Base-by-base conservation (phyloP, 2,329 filamentous ascomycete species). In the Exophiala sp. region DNA sequence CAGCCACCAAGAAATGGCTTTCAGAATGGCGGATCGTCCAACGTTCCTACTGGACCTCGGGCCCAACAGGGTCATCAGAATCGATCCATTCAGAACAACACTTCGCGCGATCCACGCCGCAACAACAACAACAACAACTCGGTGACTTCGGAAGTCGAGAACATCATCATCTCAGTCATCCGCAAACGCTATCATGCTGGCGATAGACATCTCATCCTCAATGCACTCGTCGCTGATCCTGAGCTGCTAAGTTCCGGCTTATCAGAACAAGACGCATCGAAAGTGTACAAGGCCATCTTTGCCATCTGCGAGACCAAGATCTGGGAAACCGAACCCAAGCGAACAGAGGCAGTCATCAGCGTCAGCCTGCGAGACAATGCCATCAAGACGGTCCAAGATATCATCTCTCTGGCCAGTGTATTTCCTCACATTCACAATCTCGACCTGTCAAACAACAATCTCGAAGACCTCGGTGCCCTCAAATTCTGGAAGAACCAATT, bases 231-330 rank as follows among this genome's bases (percentile, higher is more conserved):
- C 24, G 73, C 78, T 41, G 91, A 97, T 61, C 71, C 80, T 1
- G 79, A 83, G 50, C 77, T 97, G 3, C 74, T 82, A 46, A 74
- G 78, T 35, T 82, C 89, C 68, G 86, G 86, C 30, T 85, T 91
- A 62, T 89, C 95, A 65, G 78, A 81, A 55, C 80, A 73, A 52
- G 79, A 78, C 51, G 81, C 83, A 2, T 79, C 85, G 56, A 98
- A 96, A 66, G 86, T 95, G 55, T 96, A 97, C 70, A 87, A 86
- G 45, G 91, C 87, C 1, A 75, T 97, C 55, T 95, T 97, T 86
- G 82, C 81, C 52, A 82, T 96, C 40, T 89, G 87, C 65, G 83
- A 94, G 46, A 73, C 80, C 53, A 78, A 85, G 14, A 52, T 62
- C 40, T 95, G 95, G 71, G 82, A 84, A 58, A 83, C 78, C 1